Conservation (phyloP, 2,329 filamentous ascomycete species). For the Calonectria montana region DNA sequence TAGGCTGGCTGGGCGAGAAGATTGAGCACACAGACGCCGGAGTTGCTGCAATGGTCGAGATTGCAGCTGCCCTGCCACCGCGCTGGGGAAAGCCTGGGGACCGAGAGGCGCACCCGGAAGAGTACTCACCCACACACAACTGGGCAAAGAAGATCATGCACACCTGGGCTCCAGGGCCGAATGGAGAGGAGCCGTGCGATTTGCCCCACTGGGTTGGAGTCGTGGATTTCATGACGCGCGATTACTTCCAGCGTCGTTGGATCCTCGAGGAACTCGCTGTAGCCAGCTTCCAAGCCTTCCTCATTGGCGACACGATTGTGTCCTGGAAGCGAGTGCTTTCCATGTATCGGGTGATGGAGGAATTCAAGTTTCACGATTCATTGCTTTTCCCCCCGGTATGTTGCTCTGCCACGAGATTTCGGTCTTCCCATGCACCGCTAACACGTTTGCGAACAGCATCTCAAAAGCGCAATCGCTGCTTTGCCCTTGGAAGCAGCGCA, state of each 20-base stretch:
- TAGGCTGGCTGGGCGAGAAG: slow-evolving; percentile 48
- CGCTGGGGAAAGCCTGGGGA: slow-evolving; percentile 50
- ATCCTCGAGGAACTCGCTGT: slow-evolving; percentile 51
- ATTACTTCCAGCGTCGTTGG: slow-evolving; percentile 51
- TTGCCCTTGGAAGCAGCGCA: slow-evolving; percentile 33
- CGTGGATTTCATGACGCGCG: slow-evolving; percentile 45
- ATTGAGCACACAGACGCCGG: slow-evolving; percentile 41
- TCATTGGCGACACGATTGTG: slow-evolving; percentile 50
- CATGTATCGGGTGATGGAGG: slow-evolving; percentile 49
- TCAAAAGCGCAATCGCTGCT: slow-evolving; percentile 19
- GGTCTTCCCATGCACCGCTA: too few species aligned
- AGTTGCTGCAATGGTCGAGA: slow-evolving; percentile 40
- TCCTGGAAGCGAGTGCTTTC: slow-evolving; percentile 50
- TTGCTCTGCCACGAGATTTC: too few species aligned
- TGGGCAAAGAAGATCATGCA: slow-evolving; percentile 45
- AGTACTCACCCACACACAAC: slow-evolving; percentile 47
- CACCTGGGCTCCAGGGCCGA: slow-evolving; percentile 32
- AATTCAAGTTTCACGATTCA: slow-evolving; percentile 48
- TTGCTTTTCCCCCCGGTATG: slow-evolving; percentile 41
- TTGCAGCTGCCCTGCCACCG: slow-evolving; percentile 46
- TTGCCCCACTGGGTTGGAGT: slow-evolving; percentile 37
- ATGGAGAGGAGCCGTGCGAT: slow-evolving; percentile 38
- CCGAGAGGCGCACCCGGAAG: slow-evolving; percentile 44
- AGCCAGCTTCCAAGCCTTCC: slow-evolving; percentile 45
- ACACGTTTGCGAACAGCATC: not conserved